phyloP scores from a whole-genome alignment of 2,329 filamentous ascomycete species.

The Pseudocercospora fuligena region DNA sequence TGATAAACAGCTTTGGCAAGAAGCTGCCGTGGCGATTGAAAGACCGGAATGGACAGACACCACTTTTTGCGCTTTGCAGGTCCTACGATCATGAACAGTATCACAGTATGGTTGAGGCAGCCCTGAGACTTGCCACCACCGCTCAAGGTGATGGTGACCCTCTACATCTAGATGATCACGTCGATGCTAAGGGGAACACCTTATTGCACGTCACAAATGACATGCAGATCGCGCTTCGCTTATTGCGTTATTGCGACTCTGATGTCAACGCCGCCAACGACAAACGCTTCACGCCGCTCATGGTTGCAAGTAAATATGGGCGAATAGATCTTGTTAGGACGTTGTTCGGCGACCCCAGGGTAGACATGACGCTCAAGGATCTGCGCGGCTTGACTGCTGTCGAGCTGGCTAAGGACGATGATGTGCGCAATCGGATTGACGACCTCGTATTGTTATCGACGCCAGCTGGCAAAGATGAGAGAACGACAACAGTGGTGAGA shows the following conservation, averaged over 20 bases:
- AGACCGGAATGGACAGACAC: constrained; percentile 98
- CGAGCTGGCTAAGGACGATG: constrained; percentile 96
- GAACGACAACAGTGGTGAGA: constrained; percentile 89
- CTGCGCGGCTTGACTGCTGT: constrained; percentile 88
- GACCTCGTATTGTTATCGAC: constrained; percentile 85
- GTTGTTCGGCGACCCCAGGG: constrained; percentile 83
- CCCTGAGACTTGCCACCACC: constrained; percentile 72
- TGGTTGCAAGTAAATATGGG: constrained; percentile 98
- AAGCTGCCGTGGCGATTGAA: constrained; percentile 86
- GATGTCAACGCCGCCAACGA: constrained; percentile 96
- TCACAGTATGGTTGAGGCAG: constrained; percentile 81
- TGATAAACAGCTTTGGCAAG: constrained; percentile 77
- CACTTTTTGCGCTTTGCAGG: constrained; percentile 89
- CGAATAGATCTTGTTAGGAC: constrained; percentile 89
- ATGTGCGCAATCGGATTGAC: constrained; percentile 94
- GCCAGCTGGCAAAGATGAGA: constrained; percentile 71
- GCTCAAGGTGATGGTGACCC: constrained; percentile 77
- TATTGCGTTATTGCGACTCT: constrained; percentile 85
- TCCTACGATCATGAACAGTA: constrained; percentile 95
- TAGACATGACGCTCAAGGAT: constrained; percentile 84
- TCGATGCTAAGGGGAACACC: constrained; percentile 92
- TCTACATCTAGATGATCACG: constrained; percentile 90
- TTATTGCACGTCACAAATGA: constrained; percentile 95
- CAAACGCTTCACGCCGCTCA: constrained; percentile 90
- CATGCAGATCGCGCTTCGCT: constrained; percentile 71